phyloP scores from a whole-genome alignment of 202 grass and related monocot genomes.

The Zizania palustris region DNA sequence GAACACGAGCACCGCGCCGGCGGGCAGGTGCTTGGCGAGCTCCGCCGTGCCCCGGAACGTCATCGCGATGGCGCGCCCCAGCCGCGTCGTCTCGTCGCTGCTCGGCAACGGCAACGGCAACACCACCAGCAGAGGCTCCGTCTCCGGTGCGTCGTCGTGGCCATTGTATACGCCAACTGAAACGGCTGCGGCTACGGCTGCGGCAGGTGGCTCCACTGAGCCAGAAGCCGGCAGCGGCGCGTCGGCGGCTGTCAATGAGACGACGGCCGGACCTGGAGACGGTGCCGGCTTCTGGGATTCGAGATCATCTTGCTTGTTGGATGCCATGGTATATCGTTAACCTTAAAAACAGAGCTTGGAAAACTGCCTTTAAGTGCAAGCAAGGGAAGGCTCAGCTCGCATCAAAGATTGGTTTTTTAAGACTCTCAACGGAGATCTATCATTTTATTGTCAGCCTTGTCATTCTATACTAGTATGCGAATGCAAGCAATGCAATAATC shows the following conservation, averaged over 20 bases:
- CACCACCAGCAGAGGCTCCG: slow-evolving; percentile 26
- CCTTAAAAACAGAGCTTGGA: neutral
- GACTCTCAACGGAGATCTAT: too few species aligned
- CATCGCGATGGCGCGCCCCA: slow-evolving; percentile 45
- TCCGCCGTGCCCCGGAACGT: slow-evolving; percentile 51
- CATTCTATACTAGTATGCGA: neutral
- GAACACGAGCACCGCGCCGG: slow-evolving; percentile 65
- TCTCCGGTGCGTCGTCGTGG: slow-evolving; percentile 4
- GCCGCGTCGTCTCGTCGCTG: slow-evolving; percentile 10
- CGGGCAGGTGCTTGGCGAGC: slow-evolving; percentile 70
- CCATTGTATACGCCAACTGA: neutral
- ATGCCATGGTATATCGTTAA: slow-evolving; percentile 17
- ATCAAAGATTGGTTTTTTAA: neutral
- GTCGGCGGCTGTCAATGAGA: neutral
- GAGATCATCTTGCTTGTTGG: slow-evolving; percentile 14
- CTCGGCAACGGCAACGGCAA: too few species aligned
- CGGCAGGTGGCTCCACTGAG: neutral
- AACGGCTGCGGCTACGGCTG: neutral
- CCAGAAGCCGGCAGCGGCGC: neutral
- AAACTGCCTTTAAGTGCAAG: neutral
- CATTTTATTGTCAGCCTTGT: neutral
- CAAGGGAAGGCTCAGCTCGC: slow-evolving; percentile 25
- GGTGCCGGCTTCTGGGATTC: slow-evolving; percentile 18
- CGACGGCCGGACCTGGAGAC: neutral
- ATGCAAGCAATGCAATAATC: neutral